Evolutionary conservation across 1,284 basidiomycete species (phyloP).

Genomic region (Pascua guehoae): DNA sequence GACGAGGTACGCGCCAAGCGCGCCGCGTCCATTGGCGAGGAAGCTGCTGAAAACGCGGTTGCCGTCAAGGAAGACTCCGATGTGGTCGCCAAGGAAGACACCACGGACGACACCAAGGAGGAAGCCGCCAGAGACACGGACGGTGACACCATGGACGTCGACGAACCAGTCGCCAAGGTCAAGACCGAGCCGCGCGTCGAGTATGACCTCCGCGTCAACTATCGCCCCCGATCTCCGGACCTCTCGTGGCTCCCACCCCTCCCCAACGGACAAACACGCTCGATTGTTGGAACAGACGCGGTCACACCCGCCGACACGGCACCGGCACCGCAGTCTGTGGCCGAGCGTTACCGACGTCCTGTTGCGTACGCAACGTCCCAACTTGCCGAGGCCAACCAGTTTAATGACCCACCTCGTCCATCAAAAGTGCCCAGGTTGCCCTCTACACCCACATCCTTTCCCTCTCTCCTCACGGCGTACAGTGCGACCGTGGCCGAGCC

Average conservation of each 20-base stretch:
- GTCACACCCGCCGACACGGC: background rate
- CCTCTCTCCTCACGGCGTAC: constrained; percentile 31
- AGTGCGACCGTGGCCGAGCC: constrained; percentile 28
- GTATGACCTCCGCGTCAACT: background rate
- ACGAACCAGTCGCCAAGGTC: background rate
- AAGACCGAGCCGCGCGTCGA: too few species aligned
- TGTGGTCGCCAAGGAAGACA: background rate
- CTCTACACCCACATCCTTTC: constrained; percentile 30
- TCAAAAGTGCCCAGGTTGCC: constrained; percentile 10
- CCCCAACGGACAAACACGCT: constrained; percentile 16
- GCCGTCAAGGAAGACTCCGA: constrained; percentile 5
- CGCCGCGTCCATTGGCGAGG: background rate
- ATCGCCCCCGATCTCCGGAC: constrained; percentile 16
- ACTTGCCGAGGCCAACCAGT: constrained; percentile 26
- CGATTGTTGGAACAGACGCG: background rate
- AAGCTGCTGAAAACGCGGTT: constrained; percentile 16
- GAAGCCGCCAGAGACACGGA: background rate
- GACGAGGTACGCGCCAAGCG: background rate
- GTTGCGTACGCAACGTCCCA: constrained; percentile 35
- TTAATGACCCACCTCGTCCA: constrained; percentile 22
- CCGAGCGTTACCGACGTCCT: constrained; percentile 34
- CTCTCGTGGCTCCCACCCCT: constrained; percentile 39
- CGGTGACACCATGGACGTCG: constrained; percentile 1
- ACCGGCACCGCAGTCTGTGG: constrained; percentile 27
- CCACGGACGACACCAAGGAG: background rate